Conservation (phyloP, 306 rosid species). For the Cicer cuneatum region DNA sequence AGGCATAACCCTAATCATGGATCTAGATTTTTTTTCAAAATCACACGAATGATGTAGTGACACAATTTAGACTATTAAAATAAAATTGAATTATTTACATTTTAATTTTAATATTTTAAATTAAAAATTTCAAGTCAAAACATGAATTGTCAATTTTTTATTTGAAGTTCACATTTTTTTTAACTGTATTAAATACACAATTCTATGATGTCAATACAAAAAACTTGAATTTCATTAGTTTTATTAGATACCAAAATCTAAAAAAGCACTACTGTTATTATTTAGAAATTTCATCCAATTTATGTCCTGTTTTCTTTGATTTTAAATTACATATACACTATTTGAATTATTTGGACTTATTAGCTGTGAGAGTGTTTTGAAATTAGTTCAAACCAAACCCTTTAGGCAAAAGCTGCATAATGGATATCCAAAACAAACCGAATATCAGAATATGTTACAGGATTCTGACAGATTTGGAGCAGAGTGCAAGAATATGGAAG, state of each 20-base stretch:
- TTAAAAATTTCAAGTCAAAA: neutral
- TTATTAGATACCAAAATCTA: neutral
- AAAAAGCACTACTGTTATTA: neutral
- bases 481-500: slow-evolving; percentile 52
- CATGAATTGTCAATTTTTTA: neutral
- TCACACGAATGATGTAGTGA: neutral
- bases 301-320: slow-evolving; percentile 14
- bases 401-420: slow-evolving; percentile 46
- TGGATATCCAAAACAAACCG: slow-evolving; percentile 44
- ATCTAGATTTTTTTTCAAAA: neutral
- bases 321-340: neutral
- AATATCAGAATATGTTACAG: slow-evolving; percentile 50
- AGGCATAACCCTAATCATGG: slow-evolving; percentile 7
- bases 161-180: neutral
- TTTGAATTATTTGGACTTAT: slow-evolving; percentile 26
- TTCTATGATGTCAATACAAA: neutral
- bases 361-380: slow-evolving; percentile 39
- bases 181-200: too few relatives aligned
- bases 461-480: slow-evolving; percentile 55
- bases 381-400: slow-evolving; percentile 35
- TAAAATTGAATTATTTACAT: neutral
- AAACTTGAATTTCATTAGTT: neutral
- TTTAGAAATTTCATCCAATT: neutral
- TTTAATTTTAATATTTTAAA: neutral
- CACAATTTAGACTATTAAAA: neutral